Evolutionary conservation across 306 rosid species (phyloP).

Genomic region (Quercus wislizeni): DNA sequence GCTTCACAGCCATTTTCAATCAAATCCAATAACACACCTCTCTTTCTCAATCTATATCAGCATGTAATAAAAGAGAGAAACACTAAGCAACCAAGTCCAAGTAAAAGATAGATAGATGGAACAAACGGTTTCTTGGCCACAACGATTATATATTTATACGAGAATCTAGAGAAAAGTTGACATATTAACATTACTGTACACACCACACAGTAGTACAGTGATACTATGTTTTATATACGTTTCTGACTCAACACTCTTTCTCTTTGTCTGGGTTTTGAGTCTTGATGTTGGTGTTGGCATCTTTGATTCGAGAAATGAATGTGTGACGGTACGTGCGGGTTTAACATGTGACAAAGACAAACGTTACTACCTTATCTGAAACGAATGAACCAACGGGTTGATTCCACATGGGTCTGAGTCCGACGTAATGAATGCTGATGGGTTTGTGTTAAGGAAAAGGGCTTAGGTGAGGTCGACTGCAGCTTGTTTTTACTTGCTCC

Average conservation of each 20-base stretch:
- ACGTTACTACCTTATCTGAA: background rate
- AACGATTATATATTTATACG: background rate
- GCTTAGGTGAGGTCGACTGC: background rate
- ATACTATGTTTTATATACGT: too few species aligned
- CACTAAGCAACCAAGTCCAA: background rate
- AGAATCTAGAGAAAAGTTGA: background rate
- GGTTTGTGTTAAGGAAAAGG: background rate
- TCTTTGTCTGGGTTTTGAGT: too few species aligned
- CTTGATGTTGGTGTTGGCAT: background rate
- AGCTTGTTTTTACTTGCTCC: background rate
- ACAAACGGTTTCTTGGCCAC: slow-evolving; percentile 1
- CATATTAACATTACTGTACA: background rate
- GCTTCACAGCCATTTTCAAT: slow-evolving; percentile 52
- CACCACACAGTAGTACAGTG: too few species aligned
- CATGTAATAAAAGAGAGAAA: background rate
- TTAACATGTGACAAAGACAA: too few species aligned
- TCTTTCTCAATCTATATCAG: background rate
- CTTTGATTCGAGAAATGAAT: background rate
- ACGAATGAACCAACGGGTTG: background rate
- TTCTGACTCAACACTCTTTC: too few species aligned
- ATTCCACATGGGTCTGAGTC: too few species aligned
- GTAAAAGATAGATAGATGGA: background rate
- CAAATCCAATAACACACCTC: background rate
- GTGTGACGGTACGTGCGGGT: background rate
- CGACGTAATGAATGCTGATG: background rate